Base-by-base conservation (phyloP, 495 filamentous ascomycete genomes). In the Oidiodendron maius region DNA sequence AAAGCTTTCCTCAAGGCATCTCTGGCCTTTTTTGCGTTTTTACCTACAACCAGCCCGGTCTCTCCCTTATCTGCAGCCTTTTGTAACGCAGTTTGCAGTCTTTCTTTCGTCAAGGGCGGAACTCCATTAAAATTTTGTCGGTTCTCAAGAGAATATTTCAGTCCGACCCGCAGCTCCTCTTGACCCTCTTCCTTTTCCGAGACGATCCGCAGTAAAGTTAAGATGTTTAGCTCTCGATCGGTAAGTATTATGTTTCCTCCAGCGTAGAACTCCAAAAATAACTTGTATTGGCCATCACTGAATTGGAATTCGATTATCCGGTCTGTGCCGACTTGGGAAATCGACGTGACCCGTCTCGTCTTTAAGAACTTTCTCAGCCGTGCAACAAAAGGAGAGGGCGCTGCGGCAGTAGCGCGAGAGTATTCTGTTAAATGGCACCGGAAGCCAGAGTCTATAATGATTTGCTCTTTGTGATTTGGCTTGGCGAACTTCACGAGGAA, bases 181-280 rank as follows among this genome's bases (percentile, higher is more conserved):
- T 82, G 76, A 1, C 83, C 87, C 53, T 89, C 87, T 2, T 77
- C 71, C 12, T 8, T 40, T 44, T 78, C 81, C 17, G 77, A 60
- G 3, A 98, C 91, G 51, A 82, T 77, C n/a, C 93, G 82, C 57
- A 94, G 70, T 32, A 96, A 67, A 2, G 84, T 79, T 11, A 96
- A 60, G 49, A 96, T 85, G 40, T 78, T 86, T 46, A 87, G 69
- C 12, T 91, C 84, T 32, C 74, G 71, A 60, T 96, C 88, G 2
- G 90, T 94, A 42, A 98, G 71, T 43, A 98, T 85, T 46, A 98
- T 83, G 63, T 98, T 98, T 26, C 93, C 93, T n/a, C 78, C 80
- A 3, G 93, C 91, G 66, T 93, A 98, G 68, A 98, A 98, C 66
- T 98, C 93, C 32, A 98, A 69, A 61, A 89, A 95, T 28, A 98